These are phyloP conservation scores for Sporisorium sorghi DNA, from an alignment of 1,284 basidiomycete genomes.

Conservation along the genomic window DNA sequence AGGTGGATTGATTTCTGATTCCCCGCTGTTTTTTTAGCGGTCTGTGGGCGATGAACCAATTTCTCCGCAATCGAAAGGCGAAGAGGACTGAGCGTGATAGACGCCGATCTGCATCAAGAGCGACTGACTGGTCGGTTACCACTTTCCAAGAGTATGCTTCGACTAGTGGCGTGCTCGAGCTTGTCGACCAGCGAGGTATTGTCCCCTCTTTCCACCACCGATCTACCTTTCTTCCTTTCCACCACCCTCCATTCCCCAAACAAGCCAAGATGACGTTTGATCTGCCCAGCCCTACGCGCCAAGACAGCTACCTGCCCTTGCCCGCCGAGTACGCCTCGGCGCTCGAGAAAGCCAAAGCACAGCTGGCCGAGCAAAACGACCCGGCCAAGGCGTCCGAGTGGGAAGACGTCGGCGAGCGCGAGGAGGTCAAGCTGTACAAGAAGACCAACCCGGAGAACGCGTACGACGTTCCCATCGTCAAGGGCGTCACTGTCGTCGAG, in stretches of 20 bases:
- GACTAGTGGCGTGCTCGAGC: not conserved
- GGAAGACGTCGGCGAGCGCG: constrained; percentile 58
- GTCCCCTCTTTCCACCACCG: not conserved
- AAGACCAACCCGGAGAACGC: constrained; percentile 58
- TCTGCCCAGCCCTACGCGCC: constrained; percentile 37
- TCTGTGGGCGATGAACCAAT: not conserved
- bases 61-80: not conserved
- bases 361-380: constrained; percentile 45
- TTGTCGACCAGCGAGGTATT: not conserved
- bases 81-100: not conserved
- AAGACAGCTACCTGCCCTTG: constrained; percentile 39
- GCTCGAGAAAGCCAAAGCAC: constrained; percentile 51
- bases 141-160: not conserved
- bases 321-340: constrained; percentile 52
- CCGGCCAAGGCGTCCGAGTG: constrained; percentile 51
- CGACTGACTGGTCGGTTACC: not conserved
- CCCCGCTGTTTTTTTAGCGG: constrained; percentile 3
- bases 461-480: constrained; percentile 57
- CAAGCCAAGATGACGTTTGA: constrained; percentile 60
- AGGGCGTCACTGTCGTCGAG: constrained; percentile 58
- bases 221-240: not conserved
- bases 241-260: not conserved
- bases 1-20: not conserved
- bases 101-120: not conserved
- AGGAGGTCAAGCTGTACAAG: constrained; percentile 59